Evolutionary conservation across 2,329 filamentous ascomycete species (phyloP), one percentile per base, ranked within the genome.

Genomic region (Trichoderma sp.): DNA sequence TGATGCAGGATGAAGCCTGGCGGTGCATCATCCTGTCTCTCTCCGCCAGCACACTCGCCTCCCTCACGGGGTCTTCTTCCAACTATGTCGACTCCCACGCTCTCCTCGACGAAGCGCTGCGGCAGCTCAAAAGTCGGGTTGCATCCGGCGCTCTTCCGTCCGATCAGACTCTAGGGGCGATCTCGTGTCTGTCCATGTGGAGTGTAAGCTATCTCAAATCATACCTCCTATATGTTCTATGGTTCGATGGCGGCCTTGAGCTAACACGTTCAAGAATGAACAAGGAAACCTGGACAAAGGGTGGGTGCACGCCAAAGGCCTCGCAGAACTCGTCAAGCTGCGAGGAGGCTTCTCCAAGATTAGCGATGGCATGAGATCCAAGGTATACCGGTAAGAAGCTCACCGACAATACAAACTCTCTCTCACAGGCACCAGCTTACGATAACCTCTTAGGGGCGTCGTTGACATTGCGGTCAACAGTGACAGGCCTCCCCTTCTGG

Each of bases 1-100:
- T 63, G 60, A 63, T 63, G 50, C 41, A 55, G 26, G 60, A 63
- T 7, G 50, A 63, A 14, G 43, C 17, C n/a, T 63, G 60, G 60
- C 60, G 41, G 3, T 63, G 50, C 51, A 63, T 63, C 41, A 63
- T 63, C 28, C 10, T 63, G n/a, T 55, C 60, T 26, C 48, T 63
- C 26, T 63, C 60, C 21, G 60, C 60, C 41, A 51, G 50, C 50
- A 26, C 19, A 1, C 60, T 63, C n/a, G 60, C 50, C 5, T 45
- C 50, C 6, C 2, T 63, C 19, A 63, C 60, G 9, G 60, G 50
- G 2, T 26, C 50, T 12, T 21, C 60, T 10, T 55, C 60, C 19
- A 63, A 55, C 43, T 54, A 54, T 19, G 24, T 63, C 7, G 60
- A 63, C 30, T 63, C 60, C 0, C 50, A 55, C 39, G 39, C 41